Base-by-base conservation (phyloP, 31 red algal species). In the Porphyra umbilicalis region DNA sequence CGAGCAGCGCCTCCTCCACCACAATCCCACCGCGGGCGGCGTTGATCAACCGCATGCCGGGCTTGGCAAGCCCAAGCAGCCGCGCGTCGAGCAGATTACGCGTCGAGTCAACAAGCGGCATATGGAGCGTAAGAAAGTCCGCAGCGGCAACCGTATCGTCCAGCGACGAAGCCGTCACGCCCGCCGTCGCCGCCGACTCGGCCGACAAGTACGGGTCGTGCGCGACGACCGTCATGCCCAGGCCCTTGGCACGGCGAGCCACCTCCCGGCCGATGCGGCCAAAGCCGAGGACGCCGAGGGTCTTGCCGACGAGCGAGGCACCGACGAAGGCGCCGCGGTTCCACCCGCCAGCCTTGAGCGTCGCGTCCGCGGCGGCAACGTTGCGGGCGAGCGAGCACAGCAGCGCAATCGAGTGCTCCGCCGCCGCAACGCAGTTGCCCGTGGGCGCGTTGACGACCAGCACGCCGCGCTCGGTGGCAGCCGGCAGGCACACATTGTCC, bases 361-460 rank as follows among this genome's bases (percentile, higher is more conserved):
- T 94, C n/a, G 88, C 86, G 80, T 99, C 97, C 75, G 97, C 97
- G 3, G 85, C 76, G 37, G 88, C 84, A 29, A 94, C 78, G 39
- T 84, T 83, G 33, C 97, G 83, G 25, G 92, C 86, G 33, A 93
- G 32, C 11, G 87, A 38, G 34, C 86, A 88, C 80, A 99, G 76
- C 75, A 97, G 84, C 35, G 97, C 92, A 46, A 99, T 88, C 33
- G 97, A 83, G 75, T 95, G 94, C 85, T 99, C 97, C 38, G 97
- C 97, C 39, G 97, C 92, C 18, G 97, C 92, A 33, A 99, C 83
- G 81, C 92, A 95, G 81, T 99, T 99, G 35, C 97, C 97, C 0
- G 97, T 99, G 16, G 97, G 97, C 32, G 97, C 92, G 38, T 99
- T 99, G 33, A 99, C 92, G 35, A 99, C 97, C 11, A 99, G 57